Evolutionary conservation across 805 yeast species (phyloP), one percentile per base, ranked within the genome.

Genomic region (Spathaspora girioi): DNA sequence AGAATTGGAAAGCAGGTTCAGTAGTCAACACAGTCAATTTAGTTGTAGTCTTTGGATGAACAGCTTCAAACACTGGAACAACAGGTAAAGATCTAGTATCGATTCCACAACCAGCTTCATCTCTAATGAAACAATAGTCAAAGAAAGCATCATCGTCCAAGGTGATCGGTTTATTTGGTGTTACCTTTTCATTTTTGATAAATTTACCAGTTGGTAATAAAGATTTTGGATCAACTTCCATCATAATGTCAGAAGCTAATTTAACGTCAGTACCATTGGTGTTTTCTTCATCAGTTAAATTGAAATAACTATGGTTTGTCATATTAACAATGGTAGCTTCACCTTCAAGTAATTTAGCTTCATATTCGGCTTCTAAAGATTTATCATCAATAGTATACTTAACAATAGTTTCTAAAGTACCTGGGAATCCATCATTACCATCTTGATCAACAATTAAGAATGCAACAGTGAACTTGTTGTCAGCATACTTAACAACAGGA

Each of bases 271-370:
- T 63, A 14, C 71, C 75, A 47, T 71, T 68, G 10, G 70, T 66
- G 5, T 66, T 59, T 5, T 53, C 49, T 17, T 59, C 57, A 17
- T 58, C 60, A 48, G 69, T 65, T 43, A 81, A 62, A 61, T 80
- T 83, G 74, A 82, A 84, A 66, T 82, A 83, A 3, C 83, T 66
- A 60, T 84, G 90, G 64, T 83, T 84, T 23, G 88, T 82, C 62
- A 84, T 67, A 56, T 80, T 79, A 42, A 83, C 71, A 26, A 77
- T 67, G 4, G 89, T 82, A 45, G 76, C 68, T n/a, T 63, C 70
- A 4, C 64, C 66, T 4, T 57, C 57, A 9, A 64, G 55, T 47
- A 78, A 58, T 32, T 56, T 58, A 18, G 80, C 75, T 51, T 71
- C 71, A 59, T 75, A 83, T 59, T 82, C 86, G 35, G 81, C 58